Percentiles rank a stretch among this genome's conserved stretches.
Conservation (phyloP, 345 rosid species). For the Nasturtium officinale region DNA sequence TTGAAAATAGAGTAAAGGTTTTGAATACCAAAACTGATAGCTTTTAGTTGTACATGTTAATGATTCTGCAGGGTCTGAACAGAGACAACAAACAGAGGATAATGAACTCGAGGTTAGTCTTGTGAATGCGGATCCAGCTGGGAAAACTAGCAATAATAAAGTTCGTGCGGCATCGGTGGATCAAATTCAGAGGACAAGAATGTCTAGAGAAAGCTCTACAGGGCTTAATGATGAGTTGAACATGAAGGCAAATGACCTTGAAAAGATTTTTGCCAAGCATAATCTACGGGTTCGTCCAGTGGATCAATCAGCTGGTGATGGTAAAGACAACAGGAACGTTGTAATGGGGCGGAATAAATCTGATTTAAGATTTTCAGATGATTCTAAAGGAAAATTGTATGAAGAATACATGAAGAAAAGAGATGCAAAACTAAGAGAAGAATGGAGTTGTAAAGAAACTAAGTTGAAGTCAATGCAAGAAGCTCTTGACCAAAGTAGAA, state of each 20-base stretch:
- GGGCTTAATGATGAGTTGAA: constrained; percentile 73
- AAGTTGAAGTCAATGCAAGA: constrained; percentile 83
- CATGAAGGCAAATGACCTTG: constrained; percentile 76
- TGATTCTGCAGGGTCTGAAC: constrained; percentile 51
- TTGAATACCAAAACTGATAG: not conserved
- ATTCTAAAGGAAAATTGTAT: constrained; percentile 75
- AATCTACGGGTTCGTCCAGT: constrained; percentile 57
- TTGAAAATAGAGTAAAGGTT: constrained; percentile 2
- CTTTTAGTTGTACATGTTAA: not conserved
- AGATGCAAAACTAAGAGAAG: constrained; percentile 83
- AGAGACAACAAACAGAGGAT: constrained; percentile 52
- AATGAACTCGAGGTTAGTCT: constrained; percentile 43
- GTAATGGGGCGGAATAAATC: constrained; percentile 55
- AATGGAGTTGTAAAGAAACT: constrained; percentile 73
- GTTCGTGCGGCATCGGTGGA: constrained; percentile 45
- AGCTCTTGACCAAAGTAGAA: constrained; percentile 67
- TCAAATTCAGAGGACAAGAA: constrained; percentile 65
- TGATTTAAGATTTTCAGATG: constrained; percentile 59
- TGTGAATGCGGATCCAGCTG: constrained; percentile 46
- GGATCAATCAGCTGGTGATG: constrained; percentile 55
- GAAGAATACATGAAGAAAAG: constrained; percentile 82
- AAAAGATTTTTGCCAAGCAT: constrained; percentile 77
- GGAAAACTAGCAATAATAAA: constrained; percentile 40
- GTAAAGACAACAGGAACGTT: constrained; percentile 45
- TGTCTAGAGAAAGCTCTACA: constrained; percentile 63